Conservation (phyloP, 139 green algal species). For the Chlorella sp. region DNA sequence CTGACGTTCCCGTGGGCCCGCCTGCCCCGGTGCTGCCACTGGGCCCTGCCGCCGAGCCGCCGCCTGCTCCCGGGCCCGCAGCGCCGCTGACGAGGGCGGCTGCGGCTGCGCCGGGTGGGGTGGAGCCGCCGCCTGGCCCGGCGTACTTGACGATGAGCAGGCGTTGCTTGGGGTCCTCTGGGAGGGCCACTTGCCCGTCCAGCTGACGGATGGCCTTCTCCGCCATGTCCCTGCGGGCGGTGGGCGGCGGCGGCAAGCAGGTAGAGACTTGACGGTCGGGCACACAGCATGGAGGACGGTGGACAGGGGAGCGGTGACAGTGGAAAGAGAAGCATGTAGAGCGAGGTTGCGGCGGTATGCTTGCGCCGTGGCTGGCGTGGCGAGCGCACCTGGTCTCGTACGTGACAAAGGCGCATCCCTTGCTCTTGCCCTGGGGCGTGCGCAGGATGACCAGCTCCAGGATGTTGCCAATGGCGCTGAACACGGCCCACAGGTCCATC, state of each 20-base stretch:
- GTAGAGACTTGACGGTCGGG: no score
- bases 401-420: constrained; percentile 48
- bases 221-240: constrained; percentile 9
- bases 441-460: constrained; percentile 47
- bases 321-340: no score
- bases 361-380: no score
- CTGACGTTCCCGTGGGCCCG: no score
- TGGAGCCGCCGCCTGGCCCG: no score
- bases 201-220: constrained; percentile 32
- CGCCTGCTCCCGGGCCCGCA: not conserved
- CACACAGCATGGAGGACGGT: no score
- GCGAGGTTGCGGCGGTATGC: no score
- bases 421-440: constrained; percentile 27
- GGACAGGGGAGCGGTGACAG: no score
- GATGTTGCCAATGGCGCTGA: constrained; percentile 39
- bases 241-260: no score
- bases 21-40: no score
- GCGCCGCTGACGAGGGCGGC: not conserved
- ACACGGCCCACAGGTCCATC: constrained; percentile 44
- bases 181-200: constrained; percentile 31
- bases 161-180: constrained; percentile 25
- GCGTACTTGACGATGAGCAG: constrained; percentile 35
- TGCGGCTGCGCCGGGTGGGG: no score
- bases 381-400: constrained; percentile 27
- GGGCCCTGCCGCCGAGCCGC: no score